These are phyloP conservation scores for Ploettnerulaceae sp. DNA, from an alignment of 2,329 filamentous ascomycete genomes.

Conservation along the genomic window DNA sequence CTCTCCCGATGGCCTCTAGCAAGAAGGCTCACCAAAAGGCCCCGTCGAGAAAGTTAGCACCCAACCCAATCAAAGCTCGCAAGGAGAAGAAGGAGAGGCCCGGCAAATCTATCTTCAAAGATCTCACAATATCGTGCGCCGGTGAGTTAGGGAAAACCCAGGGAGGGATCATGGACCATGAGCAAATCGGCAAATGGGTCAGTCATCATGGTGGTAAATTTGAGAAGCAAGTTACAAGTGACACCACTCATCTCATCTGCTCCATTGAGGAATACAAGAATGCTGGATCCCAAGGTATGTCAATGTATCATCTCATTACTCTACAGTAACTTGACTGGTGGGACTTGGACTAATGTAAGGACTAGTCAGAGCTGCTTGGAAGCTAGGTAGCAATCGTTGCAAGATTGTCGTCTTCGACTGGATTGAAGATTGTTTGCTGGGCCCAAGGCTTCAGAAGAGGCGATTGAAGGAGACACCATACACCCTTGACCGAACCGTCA, in stretches of 20 bases:
- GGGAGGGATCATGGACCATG: constrained; percentile 40
- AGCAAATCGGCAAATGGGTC: constrained; percentile 64
- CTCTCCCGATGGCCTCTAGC: background rate
- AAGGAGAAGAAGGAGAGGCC: constrained; percentile 32
- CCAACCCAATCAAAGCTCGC: constrained; percentile 19
- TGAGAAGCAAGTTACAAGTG: constrained; percentile 43
- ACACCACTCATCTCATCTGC: constrained; percentile 70
- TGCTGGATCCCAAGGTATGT: constrained; percentile 22
- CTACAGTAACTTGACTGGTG: background rate
- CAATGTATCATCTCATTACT: constrained; percentile 12
- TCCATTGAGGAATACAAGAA: constrained; percentile 55
- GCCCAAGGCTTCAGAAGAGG: constrained; percentile 32
- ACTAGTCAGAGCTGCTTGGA: constrained; percentile 39
- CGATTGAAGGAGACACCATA: constrained; percentile 16
- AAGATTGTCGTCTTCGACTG: constrained; percentile 44
- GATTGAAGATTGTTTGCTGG: constrained; percentile 39
- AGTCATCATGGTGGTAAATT: constrained; percentile 56
- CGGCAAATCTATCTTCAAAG: constrained; percentile 43
- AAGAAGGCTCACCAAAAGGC: background rate
- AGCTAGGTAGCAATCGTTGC: constrained; percentile 32
- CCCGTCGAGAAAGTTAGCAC: background rate
- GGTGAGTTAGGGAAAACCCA: constrained; percentile 46
- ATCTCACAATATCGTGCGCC: constrained; percentile 50
- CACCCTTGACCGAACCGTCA: constrained; percentile 22
- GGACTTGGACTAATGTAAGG: too few relatives aligned